These are phyloP conservation scores for Rhodotorula sp. DNA, from an alignment of 1,284 basidiomycete species.

Conservation along the genomic window DNA sequence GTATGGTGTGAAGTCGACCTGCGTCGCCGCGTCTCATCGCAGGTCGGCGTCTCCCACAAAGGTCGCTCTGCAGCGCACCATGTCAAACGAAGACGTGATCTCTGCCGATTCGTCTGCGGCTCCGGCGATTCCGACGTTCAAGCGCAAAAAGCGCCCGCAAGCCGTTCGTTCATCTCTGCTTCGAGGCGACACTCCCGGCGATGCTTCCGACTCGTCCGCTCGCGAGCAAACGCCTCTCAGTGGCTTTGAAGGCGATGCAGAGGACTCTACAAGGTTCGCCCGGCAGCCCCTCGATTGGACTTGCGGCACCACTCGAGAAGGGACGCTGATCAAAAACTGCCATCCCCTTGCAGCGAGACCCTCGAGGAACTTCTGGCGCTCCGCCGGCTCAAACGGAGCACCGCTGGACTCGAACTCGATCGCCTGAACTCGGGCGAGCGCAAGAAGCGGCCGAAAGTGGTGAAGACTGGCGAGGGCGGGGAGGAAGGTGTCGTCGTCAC, in stretches of 20 bases:
- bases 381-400: slow-evolving; percentile 66
- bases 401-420: slow-evolving; percentile 79
- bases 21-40: too few species aligned
- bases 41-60: too few species aligned
- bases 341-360: slow-evolving; percentile 45
- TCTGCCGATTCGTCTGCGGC: neutral
- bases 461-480: slow-evolving; percentile 56
- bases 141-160: slow-evolving; percentile 20
- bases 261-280: slow-evolving; percentile 16
- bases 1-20: too few species aligned
- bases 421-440: slow-evolving; percentile 80
- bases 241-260: slow-evolving; percentile 4
- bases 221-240: neutral
- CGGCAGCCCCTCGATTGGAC: neutral
- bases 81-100: neutral
- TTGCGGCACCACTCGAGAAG: neutral
- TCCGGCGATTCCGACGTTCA: neutral
- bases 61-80: neutral
- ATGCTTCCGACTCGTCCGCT: neutral
- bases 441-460: slow-evolving; percentile 54
- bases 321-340: neutral
- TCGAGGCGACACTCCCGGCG: neutral
- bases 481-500: slow-evolving; percentile 7
- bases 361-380: slow-evolving; percentile 82
- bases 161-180: neutral